Base-by-base conservation (phyloP, 75 land plant species). In the Cryptomeria japonica region DNA sequence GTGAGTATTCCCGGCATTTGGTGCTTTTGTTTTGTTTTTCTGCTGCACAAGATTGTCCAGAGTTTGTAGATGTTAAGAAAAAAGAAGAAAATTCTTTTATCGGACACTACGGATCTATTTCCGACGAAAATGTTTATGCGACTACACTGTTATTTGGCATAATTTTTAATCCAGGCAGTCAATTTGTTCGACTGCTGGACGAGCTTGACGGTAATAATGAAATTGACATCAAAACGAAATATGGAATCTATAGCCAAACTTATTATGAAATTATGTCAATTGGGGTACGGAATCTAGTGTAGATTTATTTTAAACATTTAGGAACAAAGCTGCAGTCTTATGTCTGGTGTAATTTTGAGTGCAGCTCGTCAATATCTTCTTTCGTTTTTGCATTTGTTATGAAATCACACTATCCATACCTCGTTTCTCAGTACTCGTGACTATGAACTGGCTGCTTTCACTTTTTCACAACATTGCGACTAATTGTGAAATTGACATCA, bases 1-100 rank as follows among this genome's bases (percentile, higher is more conserved):
- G 95, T 98, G 61, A 39, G 96, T 68, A 16, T 80, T n/a, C 25
- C 37, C 41, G 76, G 39, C 15, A 39, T 15, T 70, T n/a, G 34
- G 19, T n/a, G 22, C 12, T 64, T 58, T 86, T 86, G 83, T 25
- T 61, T 70, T 61, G 64, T 6, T 68, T 19, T n/a, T 46, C 9
- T 15, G 38, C 10, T 44, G 47, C 8, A 86, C 16, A 56, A 44
- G 47, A 28, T 82, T 82, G 84, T 19, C 14, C 47, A 44, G 84
- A 53, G 53, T 46, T 75, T 75, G 77, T 3, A 13, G 77, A 34
- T 75, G 15, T 37, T 2, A n/a, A 75, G 37, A 2, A 34, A 25
- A 75, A 32, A 75, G 11, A 32, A 12, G 38, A 64, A 64, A 64
- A 64, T 64, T 64, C 70, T 64, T 0, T 22, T 28, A 64, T 8